Evolutionary conservation across 306 rosid genomes (phyloP).

Genomic region (Datisca glomerata): DNA sequence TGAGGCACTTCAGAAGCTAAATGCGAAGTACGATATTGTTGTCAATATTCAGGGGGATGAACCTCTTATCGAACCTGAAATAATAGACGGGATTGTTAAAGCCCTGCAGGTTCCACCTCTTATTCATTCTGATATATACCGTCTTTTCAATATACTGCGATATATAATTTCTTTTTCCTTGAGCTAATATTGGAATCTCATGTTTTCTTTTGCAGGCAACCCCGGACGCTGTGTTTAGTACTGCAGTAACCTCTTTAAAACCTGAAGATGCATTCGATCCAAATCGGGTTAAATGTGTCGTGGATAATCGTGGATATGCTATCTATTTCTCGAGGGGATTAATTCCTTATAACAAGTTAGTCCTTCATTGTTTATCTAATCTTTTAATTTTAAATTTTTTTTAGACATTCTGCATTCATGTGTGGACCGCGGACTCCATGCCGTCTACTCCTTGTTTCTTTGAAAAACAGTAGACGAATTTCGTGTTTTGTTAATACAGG

Average conservation of each 20-base stretch:
- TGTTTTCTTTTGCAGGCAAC: conserved; percentile 44
- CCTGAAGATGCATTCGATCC: conserved; percentile 82
- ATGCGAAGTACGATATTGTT: conserved; percentile 71
- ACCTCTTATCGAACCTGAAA: conserved; percentile 91
- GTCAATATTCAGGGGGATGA: conserved; percentile 98
- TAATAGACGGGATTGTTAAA: conserved; percentile 80
- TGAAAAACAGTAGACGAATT: conserved; percentile 10
- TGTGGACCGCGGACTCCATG: too few species aligned
- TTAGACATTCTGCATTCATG: too few species aligned
- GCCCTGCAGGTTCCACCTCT: conserved; percentile 94
- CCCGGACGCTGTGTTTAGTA: conserved; percentile 98
- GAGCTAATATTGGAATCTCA: conserved; percentile 10
- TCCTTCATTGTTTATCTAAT: too few species aligned
- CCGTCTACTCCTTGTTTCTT: too few species aligned
- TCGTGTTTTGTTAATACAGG: conserved; percentile 27
- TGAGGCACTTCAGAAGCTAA: conserved; percentile 84
- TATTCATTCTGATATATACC: too few species aligned
- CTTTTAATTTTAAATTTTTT: too few species aligned
- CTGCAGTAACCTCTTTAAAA: conserved; percentile 83
- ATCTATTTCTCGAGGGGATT: conserved; percentile 91
- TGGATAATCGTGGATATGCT: conserved; percentile 70
- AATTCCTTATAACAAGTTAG: conserved; percentile 91
- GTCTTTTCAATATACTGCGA: too few species aligned
- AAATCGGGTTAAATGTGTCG: conserved; percentile 86
- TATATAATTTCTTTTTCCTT: too few species aligned